A percentile compares a stretch with the other conserved stretches of the same genome.
Conservation (phyloP, 2,329 filamentous ascomycete species). For the Chaetomiaceae sp. region DNA sequence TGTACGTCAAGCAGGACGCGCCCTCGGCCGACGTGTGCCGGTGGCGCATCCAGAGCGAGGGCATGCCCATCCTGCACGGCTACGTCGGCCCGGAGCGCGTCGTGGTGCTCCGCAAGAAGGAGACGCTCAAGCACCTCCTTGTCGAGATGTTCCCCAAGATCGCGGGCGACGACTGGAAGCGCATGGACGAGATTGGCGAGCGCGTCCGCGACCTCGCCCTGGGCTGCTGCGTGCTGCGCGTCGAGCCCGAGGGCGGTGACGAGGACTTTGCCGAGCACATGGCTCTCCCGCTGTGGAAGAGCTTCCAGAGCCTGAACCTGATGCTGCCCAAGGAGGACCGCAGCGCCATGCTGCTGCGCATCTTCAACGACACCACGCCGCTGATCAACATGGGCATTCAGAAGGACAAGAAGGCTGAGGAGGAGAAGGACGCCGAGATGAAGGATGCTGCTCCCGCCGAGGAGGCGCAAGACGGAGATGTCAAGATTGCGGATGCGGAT, state of each 20-base stretch:
- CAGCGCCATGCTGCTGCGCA: slow-evolving; percentile 80
- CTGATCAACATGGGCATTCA: slow-evolving; percentile 65
- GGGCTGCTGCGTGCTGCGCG: slow-evolving; percentile 85
- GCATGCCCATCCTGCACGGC: slow-evolving; percentile 82
- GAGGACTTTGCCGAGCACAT: slow-evolving; percentile 66
- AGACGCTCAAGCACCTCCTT: slow-evolving; percentile 75
- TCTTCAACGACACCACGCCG: slow-evolving; percentile 86
- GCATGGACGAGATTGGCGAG: slow-evolving; percentile 83
- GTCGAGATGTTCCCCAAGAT: slow-evolving; percentile 97
- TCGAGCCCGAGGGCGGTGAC: slow-evolving; percentile 66
- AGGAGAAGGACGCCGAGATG: slow-evolving; percentile 12
- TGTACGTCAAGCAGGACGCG: slow-evolving; percentile 97
- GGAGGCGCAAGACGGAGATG: neutral
- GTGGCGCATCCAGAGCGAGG: slow-evolving; percentile 95
- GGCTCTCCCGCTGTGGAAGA: slow-evolving; percentile 91
- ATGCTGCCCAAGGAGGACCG: slow-evolving; percentile 98
- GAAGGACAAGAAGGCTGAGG: slow-evolving; percentile 40
- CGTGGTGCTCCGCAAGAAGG: slow-evolving; percentile 68
- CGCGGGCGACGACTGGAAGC: slow-evolving; percentile 64
- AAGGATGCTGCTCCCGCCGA: neutral
- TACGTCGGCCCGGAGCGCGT: slow-evolving; percentile 79
- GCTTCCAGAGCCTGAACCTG: slow-evolving; percentile 83
- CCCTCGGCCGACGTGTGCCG: slow-evolving; percentile 80
- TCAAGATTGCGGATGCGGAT: slow-evolving; percentile 6
- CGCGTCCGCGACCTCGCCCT: slow-evolving; percentile 72